Evolutionary conservation across 2,329 filamentous ascomycete species (phyloP), one percentile per base, ranked within the genome.

Genomic region (Helotiales sp.): DNA sequence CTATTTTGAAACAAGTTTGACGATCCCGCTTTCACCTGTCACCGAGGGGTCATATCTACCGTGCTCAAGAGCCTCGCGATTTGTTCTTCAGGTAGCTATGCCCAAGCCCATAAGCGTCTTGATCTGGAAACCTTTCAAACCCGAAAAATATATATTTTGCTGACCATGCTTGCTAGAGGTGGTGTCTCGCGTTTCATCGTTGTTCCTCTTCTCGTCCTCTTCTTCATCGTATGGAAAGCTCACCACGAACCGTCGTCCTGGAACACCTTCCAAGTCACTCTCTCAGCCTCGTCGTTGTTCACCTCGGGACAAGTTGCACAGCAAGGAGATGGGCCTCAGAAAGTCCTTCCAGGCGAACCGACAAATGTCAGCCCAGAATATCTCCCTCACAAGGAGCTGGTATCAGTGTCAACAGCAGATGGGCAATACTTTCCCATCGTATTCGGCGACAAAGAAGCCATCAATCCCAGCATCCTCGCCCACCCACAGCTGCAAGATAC

Each of bases 391-490:
- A 58, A 34, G 17, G 66, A 69, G 30, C 30, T 71, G 17, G 63
- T 66, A 71, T 87, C 86, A 0, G 47, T 75, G 2, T 83, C 84
- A 0, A 85, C 82, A 0, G 57, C 67, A 0, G 78, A 86, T 70
- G 76, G 74, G 37, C 81, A 78, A 34, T 87, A 81, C 77, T 87
- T 87, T 70, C 68, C 70, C 28, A 81, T 88, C 73, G 75, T 79
- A 17, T 86, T 88, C 69, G 80, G 78, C 11, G 75, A 75, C 37
- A 71, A 78, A 6, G 63, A 72, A 6, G 79, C 79, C 34, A 80
- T 84, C 65, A 88, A 88, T 67, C 85, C 86, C 17, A 88, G 85
- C 75, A 82, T 88, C 69, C 80, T 88, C 45, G 85, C 86, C 0
- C 86, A 88, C 72, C 85, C 85, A 2, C 76, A 72, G 1, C 72